Conservation (phyloP, 2,329 filamentous ascomycete genomes). For the Hymenoscyphus linearis region DNA sequence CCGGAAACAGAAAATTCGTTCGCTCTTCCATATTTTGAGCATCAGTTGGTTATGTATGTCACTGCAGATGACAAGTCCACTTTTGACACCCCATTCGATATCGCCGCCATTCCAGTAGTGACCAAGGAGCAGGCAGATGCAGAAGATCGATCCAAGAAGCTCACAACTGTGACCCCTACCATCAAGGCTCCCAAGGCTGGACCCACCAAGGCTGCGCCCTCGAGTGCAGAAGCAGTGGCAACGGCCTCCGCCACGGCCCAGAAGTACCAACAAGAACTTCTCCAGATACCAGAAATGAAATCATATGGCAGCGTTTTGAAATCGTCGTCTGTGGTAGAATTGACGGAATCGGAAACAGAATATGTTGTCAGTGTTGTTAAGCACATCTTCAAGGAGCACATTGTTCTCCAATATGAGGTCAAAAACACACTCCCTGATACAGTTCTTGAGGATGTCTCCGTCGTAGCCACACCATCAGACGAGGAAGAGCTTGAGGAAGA, state of each 20-base stretch:
- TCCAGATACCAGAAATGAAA: constrained; percentile 85
- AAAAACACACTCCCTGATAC: constrained; percentile 95
- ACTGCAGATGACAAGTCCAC: constrained; percentile 84
- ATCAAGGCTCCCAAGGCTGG: constrained; percentile 87
- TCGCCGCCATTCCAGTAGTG: constrained; percentile 85
- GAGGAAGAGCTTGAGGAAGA: constrained; percentile 84
- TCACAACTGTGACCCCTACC: constrained; percentile 84
- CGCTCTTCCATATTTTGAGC: constrained; percentile 89
- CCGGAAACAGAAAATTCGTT: constrained; percentile 75
- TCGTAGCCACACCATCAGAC: constrained; percentile 73
- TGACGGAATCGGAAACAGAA: constrained; percentile 95
- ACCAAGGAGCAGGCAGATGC: constrained; percentile 94
- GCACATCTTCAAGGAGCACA: constrained; percentile 95
- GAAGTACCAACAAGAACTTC: constrained; percentile 81
- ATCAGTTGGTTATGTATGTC: constrained; percentile 96
- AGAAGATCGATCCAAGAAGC: constrained; percentile 94
- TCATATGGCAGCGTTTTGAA: constrained; percentile 89
- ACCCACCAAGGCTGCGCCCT: constrained; percentile 64
- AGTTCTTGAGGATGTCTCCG: constrained; percentile 81
- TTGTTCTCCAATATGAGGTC: constrained; percentile 94
- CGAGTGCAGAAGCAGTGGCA: constrained; percentile 68
- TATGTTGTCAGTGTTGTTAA: constrained; percentile 93
- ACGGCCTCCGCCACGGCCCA: constrained; percentile 76
- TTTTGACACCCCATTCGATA: constrained; percentile 83
- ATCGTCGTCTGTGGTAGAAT: constrained; percentile 77